Evolutionary conservation across 805 yeast genomes (phyloP).

Genomic region (Wilhelminamyces savonicus): DNA sequence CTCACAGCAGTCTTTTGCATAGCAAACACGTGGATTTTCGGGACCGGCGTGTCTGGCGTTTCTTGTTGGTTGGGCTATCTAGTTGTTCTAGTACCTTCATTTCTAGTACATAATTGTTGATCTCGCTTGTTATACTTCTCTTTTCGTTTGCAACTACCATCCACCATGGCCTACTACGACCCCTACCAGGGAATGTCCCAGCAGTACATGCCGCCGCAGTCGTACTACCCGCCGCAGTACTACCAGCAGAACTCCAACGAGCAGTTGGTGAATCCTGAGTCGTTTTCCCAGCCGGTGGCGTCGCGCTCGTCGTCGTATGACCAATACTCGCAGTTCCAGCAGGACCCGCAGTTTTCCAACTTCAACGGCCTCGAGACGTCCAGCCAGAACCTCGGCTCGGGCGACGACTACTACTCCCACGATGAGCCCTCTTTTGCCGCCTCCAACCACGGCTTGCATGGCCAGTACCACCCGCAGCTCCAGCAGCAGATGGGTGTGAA

Average conservation of each 20-base stretch:
- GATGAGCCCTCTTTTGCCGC: slow-evolving; percentile 5
- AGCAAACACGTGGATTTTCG: too few relatives aligned
- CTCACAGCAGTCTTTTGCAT: too few relatives aligned
- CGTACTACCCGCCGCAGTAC: slow-evolving; percentile 26
- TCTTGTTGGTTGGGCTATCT: not conserved
- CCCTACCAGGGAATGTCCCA: slow-evolving; percentile 35
- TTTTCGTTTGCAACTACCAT: not conserved
- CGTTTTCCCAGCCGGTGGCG: slow-evolving; percentile 1
- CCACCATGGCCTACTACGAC: slow-evolving; percentile 36
- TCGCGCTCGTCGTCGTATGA: slow-evolving; percentile 11
- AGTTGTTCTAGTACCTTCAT: slow-evolving; percentile 1
- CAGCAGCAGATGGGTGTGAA: not conserved
- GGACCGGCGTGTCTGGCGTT: too few relatives aligned
- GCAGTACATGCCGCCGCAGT: slow-evolving; percentile 25
- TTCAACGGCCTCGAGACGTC: slow-evolving; percentile 6
- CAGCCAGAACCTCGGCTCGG: slow-evolving; percentile 4
- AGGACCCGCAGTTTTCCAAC: slow-evolving; percentile 7
- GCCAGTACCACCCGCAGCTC: slow-evolving; percentile 7
- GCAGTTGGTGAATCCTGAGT: slow-evolving; percentile 5
- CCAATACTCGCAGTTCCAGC: slow-evolving; percentile 14
- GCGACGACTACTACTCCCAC: slow-evolving; percentile 15
- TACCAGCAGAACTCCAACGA: slow-evolving; percentile 11
- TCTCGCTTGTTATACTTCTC: not conserved
- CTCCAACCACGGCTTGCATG: slow-evolving; percentile 6
- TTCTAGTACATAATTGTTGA: slow-evolving; percentile 1